A percentile compares a stretch with the other conserved stretches of the same genome.
These are phyloP conservation scores for Aethionema arabicum DNA, from an alignment of 345 rosid species.

Conservation along the genomic window DNA sequence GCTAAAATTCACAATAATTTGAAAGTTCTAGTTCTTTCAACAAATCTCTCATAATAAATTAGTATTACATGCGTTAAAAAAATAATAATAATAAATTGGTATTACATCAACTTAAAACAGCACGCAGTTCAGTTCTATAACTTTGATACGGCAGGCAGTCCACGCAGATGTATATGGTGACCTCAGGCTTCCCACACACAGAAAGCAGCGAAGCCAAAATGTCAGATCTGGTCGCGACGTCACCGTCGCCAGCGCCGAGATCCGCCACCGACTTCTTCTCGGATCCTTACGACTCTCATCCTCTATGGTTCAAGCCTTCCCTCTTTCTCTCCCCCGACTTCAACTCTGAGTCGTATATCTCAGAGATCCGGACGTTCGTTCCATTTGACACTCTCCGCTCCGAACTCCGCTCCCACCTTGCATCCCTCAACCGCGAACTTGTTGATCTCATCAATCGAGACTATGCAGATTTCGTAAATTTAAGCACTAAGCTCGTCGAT, in stretches of 20 bases:
- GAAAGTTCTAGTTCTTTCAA: no score
- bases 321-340: slow-evolving; percentile 77
- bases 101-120: no score
- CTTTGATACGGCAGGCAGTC: slow-evolving; percentile 16
- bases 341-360: slow-evolving; percentile 87
- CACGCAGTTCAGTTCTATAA: slow-evolving; percentile 18
- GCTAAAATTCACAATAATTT: no score
- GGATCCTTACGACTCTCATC: slow-evolving; percentile 83
- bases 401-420: slow-evolving; percentile 78
- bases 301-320: slow-evolving; percentile 90
- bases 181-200: slow-evolving; percentile 11
- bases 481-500: slow-evolving; percentile 95
- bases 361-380: slow-evolving; percentile 94
- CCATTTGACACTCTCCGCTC: slow-evolving; percentile 94
- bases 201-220: slow-evolving; percentile 31
- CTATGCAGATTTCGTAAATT: slow-evolving; percentile 90
- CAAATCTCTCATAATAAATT: no score
- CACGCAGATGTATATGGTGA: slow-evolving; percentile 13
- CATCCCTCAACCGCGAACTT: slow-evolving; percentile 92
- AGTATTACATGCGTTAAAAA: no score
- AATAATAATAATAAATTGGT: no score
- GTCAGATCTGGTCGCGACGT: slow-evolving; percentile 54
- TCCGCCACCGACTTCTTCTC: slow-evolving; percentile 86
- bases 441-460: slow-evolving; percentile 98
- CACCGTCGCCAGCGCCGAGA: slow-evolving; percentile 66